These are phyloP conservation scores for Mesembryanthemum crystallinum DNA, from an alignment of 148 eudicot genomes.

Conservation along the genomic window DNA sequence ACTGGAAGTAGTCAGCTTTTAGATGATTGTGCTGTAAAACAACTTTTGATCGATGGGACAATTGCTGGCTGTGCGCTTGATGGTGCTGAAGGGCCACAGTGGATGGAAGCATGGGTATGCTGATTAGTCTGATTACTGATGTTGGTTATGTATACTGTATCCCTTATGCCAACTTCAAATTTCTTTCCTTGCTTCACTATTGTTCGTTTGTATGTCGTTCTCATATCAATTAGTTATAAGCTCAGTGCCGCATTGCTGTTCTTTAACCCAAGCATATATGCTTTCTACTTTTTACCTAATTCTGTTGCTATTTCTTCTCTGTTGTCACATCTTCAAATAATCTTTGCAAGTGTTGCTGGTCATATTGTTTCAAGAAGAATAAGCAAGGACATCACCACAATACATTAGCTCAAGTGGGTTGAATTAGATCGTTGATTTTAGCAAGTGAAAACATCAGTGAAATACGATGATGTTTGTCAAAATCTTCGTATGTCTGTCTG, in stretches of 20 bases:
- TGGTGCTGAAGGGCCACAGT: slow-evolving; percentile 99
- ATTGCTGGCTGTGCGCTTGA: slow-evolving; percentile 99
- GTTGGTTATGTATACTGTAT: not conserved
- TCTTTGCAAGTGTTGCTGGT: too few species aligned
- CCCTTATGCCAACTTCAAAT: not conserved
- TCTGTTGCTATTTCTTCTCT: not conserved
- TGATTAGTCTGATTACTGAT: slow-evolving; percentile 27
- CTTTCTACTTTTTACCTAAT: not conserved
- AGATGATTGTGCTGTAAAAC: slow-evolving; percentile 99
- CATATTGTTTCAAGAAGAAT: not conserved
- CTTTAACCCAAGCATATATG: not conserved
- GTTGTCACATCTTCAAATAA: not conserved
- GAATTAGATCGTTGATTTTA: too few species aligned
- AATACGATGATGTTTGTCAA: too few species aligned
- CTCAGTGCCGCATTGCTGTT: not conserved
- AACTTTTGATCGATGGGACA: slow-evolving; percentile 88
- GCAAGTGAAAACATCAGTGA: too few species aligned
- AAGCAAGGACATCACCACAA: not conserved
- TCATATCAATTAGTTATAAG: not conserved
- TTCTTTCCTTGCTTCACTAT: not conserved
- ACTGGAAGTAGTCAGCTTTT: slow-evolving; percentile 97
- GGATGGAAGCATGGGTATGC: slow-evolving; percentile 99
- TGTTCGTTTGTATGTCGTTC: not conserved
- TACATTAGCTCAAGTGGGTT: too few species aligned
- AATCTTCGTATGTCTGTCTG: too few species aligned